Evolutionary conservation across 129 eudicot genomes (phyloP).

Genomic region (Ambrosia artemisiifolia): DNA sequence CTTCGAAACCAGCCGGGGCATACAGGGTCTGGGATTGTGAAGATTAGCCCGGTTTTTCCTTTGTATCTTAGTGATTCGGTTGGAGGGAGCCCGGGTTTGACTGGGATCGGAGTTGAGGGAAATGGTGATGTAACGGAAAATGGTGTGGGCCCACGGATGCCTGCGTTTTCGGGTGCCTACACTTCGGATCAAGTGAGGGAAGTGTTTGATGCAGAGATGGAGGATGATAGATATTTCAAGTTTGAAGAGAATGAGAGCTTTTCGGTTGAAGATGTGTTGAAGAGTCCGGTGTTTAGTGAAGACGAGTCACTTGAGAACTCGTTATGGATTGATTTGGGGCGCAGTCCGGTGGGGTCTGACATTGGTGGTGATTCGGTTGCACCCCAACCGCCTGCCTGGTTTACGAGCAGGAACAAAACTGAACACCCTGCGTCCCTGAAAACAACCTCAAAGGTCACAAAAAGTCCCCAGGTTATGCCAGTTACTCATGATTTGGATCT

Average conservation of each 20-base stretch:
- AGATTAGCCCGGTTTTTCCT: constrained; percentile 76
- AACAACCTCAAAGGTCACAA: constrained; percentile 38
- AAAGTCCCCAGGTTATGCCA: constrained; percentile 10
- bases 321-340: constrained; percentile 89
- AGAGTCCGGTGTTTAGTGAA: constrained; percentile 89
- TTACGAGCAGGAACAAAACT: constrained; percentile 46
- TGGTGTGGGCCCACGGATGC: constrained; percentile 53
- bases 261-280: constrained; percentile 78
- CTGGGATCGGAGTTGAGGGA: constrained; percentile 42
- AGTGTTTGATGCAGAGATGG: constrained; percentile 84
- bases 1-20: constrained; percentile 80
- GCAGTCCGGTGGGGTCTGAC: constrained; percentile 58
- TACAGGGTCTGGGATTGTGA: constrained; percentile 90
- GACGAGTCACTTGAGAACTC: constrained; percentile 79
- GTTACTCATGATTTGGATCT: too few relatives aligned
- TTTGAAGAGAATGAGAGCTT: constrained; percentile 78
- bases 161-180: constrained; percentile 89
- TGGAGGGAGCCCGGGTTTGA: constrained; percentile 48
- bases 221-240: constrained; percentile 60
- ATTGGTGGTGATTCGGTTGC: constrained; percentile 23
- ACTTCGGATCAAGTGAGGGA: constrained; percentile 90
- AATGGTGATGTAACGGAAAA: constrained; percentile 45
- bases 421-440: constrained; percentile 48
- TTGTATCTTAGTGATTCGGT: constrained; percentile 74
- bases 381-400: constrained; percentile 75